These are phyloP conservation scores for Kodamaea kaohsiungensis DNA, from an alignment of 805 yeast genomes.

Conservation along the genomic window DNA sequence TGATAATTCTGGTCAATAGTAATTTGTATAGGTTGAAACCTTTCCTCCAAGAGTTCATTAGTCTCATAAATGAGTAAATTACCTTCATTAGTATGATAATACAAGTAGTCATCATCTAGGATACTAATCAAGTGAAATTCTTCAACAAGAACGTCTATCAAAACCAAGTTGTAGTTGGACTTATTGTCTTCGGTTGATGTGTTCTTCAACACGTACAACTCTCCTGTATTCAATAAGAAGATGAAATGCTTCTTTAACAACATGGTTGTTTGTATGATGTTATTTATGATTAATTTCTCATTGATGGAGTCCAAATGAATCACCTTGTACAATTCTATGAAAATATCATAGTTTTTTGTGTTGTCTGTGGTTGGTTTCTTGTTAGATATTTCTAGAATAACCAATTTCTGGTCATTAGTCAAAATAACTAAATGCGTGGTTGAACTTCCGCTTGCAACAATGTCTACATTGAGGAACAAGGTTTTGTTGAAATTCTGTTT, in stretches of 20 bases:
- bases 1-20: constrained; percentile 17
- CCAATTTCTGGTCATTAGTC: constrained; percentile 30
- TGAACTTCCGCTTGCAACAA: constrained; percentile 9
- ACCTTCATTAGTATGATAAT: constrained; percentile 37
- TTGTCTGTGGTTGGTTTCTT: constrained; percentile 5
- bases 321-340: constrained; percentile 30
- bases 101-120: constrained; percentile 16
- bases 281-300: constrained; percentile 23
- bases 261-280: constrained; percentile 25
- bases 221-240: constrained; percentile 40
- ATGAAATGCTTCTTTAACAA: constrained; percentile 34
- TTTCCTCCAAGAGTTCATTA: constrained; percentile 18
- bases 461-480: constrained; percentile 21
- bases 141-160: constrained; percentile 32
- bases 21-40: constrained; percentile 23
- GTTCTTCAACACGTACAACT: constrained; percentile 37
- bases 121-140: constrained; percentile 29
- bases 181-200: constrained; percentile 17
- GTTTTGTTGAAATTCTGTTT: constrained; percentile 31
- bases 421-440: constrained; percentile 23
- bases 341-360: constrained; percentile 24
- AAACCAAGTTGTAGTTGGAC: constrained; percentile 24
- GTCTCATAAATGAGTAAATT: constrained; percentile 30
- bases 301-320: constrained; percentile 37
- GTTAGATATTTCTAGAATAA: constrained; percentile 26